These are phyloP conservation scores for Plectosphaerella cucumerina DNA, from an alignment of 2,329 filamentous ascomycete genomes.

Conservation along the genomic window DNA sequence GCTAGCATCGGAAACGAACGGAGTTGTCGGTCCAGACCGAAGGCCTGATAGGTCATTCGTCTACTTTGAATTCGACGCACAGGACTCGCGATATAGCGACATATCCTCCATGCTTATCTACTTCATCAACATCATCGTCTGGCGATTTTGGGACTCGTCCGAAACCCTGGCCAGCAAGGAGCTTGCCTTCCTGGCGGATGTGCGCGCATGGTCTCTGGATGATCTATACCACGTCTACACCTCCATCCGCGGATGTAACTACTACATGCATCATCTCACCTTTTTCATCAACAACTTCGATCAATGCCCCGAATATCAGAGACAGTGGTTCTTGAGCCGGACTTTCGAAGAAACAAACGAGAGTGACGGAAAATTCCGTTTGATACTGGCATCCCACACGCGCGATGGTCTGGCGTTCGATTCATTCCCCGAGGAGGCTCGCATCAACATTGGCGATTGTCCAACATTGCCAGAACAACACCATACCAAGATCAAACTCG, in stretches of 20 bases:
- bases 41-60: neutral
- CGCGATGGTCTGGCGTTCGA: neutral
- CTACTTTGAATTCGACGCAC: neutral
- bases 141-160: neutral
- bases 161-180: neutral
- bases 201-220: neutral
- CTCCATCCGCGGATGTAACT: neutral
- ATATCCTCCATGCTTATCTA: neutral
- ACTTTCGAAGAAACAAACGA: neutral
- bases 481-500: neutral
- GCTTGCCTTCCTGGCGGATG: neutral
- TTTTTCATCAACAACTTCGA: slow-evolving; percentile 2
- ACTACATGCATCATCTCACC: neutral
- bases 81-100: neutral
- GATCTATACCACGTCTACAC: slow-evolving; percentile 1
- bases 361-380: neutral
- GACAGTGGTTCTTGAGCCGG: neutral
- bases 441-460: neutral
- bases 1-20: too few relatives aligned
- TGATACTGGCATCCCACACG: neutral
- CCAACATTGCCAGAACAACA: neutral
- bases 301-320: slow-evolving; percentile 2
- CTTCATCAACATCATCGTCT: neutral
- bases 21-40: too few relatives aligned
- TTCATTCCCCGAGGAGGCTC: neutral